Base-by-base conservation (phyloP, 2,329 filamentous ascomycete genomes). In the Cercospora sp. region DNA sequence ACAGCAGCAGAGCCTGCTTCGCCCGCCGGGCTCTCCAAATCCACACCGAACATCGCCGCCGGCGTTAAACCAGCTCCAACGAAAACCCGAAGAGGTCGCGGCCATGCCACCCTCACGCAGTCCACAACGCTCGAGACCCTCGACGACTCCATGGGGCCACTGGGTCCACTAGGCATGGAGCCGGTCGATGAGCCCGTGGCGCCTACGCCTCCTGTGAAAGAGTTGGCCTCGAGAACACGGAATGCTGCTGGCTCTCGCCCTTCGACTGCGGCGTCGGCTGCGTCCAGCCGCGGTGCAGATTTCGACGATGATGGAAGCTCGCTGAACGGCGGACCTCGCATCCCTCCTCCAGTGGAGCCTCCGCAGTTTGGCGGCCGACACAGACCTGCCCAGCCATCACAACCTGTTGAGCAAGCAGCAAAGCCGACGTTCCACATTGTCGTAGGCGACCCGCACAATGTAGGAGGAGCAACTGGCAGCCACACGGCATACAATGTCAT, bases 401-500 rank as follows among this genome's bases (percentile, higher is more conserved):
- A 97, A 72, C 96, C 91, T 79, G 84, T 98, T 65, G 94, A 98
- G 80, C 92, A 96, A 82, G 95, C 95, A 58, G 90, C 94, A 31
- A 96, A 97, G 81, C 95, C 95, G 5, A 91, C 84, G 51, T 99
- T 98, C 80, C 84, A 92, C 60, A 98, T 99, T 75, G 89, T 87
- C 2, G 95, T 99, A 23, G 95, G 95, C 67, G 95, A 99, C 81
- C 95, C 95, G 65, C 94, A 97, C 81, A 99, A 98, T 83, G 94
- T 99, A 73, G 95, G 95, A 68, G 95, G 98, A 80, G 81, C 98
- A 79, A 97, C 95, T 8, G 97, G 92, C 80, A 97, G 94, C 71
- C 95, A 99, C 80, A 99, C 97, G 72, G 95, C 98, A 59, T 99
- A 99, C 81, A 93, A 93, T 75, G 95, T 99, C 72, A 87, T 91